These are phyloP conservation scores for Rhododendron simsii DNA, from an alignment of 148 eudicot genomes.

Conservation along the genomic window DNA sequence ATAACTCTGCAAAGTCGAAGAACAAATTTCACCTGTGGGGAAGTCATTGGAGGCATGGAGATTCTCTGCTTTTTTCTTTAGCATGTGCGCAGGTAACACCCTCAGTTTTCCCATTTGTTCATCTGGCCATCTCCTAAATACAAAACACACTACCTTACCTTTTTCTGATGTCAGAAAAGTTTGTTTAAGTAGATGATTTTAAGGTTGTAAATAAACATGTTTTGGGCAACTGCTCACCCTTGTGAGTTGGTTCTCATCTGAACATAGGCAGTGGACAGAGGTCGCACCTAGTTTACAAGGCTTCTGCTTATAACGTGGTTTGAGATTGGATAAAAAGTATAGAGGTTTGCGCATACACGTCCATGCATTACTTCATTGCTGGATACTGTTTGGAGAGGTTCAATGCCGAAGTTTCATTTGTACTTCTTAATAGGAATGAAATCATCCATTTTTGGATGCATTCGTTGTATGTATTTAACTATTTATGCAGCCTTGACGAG, in stretches of 20 bases:
- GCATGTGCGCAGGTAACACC: constrained; percentile 85
- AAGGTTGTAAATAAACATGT: not conserved
- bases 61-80: constrained; percentile 79
- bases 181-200: not conserved
- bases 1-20: constrained; percentile 95
- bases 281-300: not conserved
- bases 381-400: not conserved
- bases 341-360: not conserved
- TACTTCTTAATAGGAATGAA: not conserved
- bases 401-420: not conserved
- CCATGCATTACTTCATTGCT: not conserved
- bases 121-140: not conserved
- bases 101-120: not conserved
- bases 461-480: not conserved
- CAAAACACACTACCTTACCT: not conserved
- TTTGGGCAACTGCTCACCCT: not conserved
- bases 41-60: constrained; percentile 94
- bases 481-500: not conserved
- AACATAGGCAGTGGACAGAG: not conserved
- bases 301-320: not conserved
- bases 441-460: not conserved
- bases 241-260: not conserved
- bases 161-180: not conserved
- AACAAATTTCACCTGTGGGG: constrained; percentile 94
- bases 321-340: not conserved